These are phyloP conservation scores for Ziziphus jujuba DNA, from an alignment of 306 rosid genomes.

Conservation along the genomic window DNA sequence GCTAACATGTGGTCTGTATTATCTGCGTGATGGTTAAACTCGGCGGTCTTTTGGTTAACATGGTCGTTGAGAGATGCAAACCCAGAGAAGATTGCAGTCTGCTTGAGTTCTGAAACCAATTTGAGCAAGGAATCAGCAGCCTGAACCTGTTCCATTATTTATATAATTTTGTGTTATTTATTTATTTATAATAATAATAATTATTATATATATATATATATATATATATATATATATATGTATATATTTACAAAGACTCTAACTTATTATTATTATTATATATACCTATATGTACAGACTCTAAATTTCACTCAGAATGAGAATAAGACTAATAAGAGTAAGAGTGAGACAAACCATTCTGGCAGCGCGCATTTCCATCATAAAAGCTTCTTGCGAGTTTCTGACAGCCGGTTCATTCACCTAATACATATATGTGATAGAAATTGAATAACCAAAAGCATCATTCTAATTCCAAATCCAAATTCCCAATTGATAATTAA, in stretches of 20 bases:
- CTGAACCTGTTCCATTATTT: slow-evolving; percentile 49
- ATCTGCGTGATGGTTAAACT: slow-evolving; percentile 69
- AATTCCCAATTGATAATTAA: neutral
- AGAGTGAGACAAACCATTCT: slow-evolving; percentile 54
- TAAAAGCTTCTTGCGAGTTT: slow-evolving; percentile 86
- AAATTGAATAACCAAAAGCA: too few relatives aligned
- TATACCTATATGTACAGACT: too few relatives aligned
- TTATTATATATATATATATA: too few relatives aligned
- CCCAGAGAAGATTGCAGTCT: slow-evolving; percentile 89
- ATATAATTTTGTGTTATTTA: too few relatives aligned
- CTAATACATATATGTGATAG: slow-evolving; percentile 15
- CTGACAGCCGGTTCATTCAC: slow-evolving; percentile 85
- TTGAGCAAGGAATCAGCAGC: slow-evolving; percentile 82
- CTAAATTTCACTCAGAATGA: too few relatives aligned
- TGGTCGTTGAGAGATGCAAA: slow-evolving; percentile 92
- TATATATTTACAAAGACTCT: neutral
- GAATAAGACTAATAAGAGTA: too few relatives aligned
- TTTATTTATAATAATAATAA: too few relatives aligned
- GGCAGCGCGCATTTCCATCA: slow-evolving; percentile 93
- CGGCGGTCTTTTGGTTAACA: slow-evolving; percentile 74
- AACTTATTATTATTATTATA: too few relatives aligned
- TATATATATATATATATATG: too few relatives aligned
- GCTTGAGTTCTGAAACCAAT: slow-evolving; percentile 85
- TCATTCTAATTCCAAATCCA: neutral
- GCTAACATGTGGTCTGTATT: slow-evolving; percentile 61